Conservation (phyloP, 2,329 filamentous ascomycete genomes). For the Cercospora sp. region DNA sequence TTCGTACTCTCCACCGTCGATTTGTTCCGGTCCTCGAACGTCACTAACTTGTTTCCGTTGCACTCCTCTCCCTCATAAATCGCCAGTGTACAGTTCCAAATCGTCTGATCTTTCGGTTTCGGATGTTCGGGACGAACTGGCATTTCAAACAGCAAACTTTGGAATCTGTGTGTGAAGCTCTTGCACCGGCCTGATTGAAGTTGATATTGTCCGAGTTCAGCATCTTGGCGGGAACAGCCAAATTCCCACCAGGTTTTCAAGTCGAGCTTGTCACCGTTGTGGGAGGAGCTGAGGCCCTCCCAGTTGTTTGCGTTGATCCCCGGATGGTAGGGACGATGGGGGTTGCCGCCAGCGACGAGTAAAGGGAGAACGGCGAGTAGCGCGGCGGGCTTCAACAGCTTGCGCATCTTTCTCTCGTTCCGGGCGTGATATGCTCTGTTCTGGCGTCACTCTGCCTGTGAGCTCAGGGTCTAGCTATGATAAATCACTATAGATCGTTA, state of each 20-base stretch:
- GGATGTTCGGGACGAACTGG: slow-evolving; percentile 1
- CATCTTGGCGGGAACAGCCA: slow-evolving; percentile 3
- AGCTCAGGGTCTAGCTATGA: background rate
- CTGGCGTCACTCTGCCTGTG: background rate
- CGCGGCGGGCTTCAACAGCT: background rate
- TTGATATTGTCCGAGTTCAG: background rate
- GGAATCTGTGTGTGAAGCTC: background rate
- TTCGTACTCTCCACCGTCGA: background rate
- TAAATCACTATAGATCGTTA: background rate
- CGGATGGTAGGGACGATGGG: slow-evolving; percentile 1
- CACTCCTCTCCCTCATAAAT: slow-evolving; percentile 2
- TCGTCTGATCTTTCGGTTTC: background rate
- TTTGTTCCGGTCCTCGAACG: background rate
- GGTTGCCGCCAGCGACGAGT: background rate
- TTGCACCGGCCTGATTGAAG: slow-evolving; percentile 1
- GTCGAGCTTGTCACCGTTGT: background rate
- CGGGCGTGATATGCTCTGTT: background rate
- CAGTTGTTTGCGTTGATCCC: background rate
- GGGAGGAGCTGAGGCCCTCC: background rate
- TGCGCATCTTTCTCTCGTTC: background rate
- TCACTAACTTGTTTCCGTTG: slow-evolving; percentile 1
- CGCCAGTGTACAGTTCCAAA: slow-evolving; percentile 3
- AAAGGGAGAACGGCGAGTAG: background rate
- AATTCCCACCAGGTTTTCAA: slow-evolving; percentile 4
- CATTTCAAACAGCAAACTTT: slow-evolving; percentile 9